Evolutionary conservation across 805 yeast species (phyloP).

Genomic region (Saturnispora mendoncae): DNA sequence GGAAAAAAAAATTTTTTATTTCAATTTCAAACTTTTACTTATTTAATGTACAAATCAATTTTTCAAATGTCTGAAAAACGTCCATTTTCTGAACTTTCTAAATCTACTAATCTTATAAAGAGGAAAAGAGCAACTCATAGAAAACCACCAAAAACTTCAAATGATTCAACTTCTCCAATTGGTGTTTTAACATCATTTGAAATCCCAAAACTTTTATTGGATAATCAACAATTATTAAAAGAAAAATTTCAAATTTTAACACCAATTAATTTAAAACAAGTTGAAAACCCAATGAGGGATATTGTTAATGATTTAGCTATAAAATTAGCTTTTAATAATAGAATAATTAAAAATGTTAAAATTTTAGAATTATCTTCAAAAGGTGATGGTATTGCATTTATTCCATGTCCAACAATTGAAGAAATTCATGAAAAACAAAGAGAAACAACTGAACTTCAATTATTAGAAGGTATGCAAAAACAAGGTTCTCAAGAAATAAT

Average conservation of each 20-base stretch:
- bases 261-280: constrained; percentile 34
- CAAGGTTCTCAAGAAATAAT: constrained; percentile 4
- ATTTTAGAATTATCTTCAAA: constrained; percentile 57
- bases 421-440: constrained; percentile 18
- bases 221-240: constrained; percentile 21
- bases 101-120: constrained; percentile 5
- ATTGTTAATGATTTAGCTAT: constrained; percentile 51
- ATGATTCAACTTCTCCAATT: constrained; percentile 67
- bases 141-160: constrained; percentile 30
- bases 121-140: constrained; percentile 44
- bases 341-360: constrained; percentile 48
- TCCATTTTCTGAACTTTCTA: too few species aligned
- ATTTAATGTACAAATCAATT: too few species aligned
- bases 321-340: constrained; percentile 42
- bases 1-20: too few species aligned
- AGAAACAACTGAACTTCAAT: constrained; percentile 10
- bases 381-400: constrained; percentile 80
- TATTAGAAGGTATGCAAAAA: constrained; percentile 6
- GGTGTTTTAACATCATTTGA: constrained; percentile 68
- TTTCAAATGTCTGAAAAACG: too few species aligned
- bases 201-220: constrained; percentile 48
- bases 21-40: too few species aligned
- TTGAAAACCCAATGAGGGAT: constrained; percentile 56
- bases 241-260: constrained; percentile 4
- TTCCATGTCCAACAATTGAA: constrained; percentile 45